Percentiles rank a stretch among this genome's conserved stretches.
These are phyloP conservation scores for Xylaria sp. DNA, from an alignment of 2,329 filamentous ascomycete species.

Conservation along the genomic window DNA sequence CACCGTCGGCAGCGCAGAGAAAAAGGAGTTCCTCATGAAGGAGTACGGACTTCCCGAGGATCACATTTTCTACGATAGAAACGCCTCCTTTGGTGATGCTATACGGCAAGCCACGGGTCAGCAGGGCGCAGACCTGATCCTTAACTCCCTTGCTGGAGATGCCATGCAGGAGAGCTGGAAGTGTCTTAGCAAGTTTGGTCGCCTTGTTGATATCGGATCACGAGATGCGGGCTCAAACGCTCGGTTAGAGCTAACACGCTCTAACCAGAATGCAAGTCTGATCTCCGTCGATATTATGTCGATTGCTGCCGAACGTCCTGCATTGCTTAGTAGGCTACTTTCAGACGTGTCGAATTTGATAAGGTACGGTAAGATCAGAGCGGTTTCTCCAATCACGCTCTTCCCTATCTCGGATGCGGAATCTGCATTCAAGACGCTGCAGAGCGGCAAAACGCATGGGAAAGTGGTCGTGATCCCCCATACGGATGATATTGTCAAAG, in stretches of 20 bases:
- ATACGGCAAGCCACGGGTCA: constrained; percentile 42
- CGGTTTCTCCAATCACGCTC: constrained; percentile 51
- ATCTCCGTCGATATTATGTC: constrained; percentile 59
- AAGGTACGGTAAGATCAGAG: constrained; percentile 46
- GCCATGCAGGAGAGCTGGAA: constrained; percentile 48
- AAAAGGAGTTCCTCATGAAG: constrained; percentile 47
- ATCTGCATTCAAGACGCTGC: constrained; percentile 57
- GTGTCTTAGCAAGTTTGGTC: constrained; percentile 48
- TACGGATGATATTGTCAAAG: constrained; percentile 56
- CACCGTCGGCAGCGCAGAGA: constrained; percentile 45
- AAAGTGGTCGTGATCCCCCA: constrained; percentile 59
- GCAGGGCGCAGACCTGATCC: constrained; percentile 45
- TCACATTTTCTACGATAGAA: constrained; percentile 48
- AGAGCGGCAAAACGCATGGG: constrained; percentile 54
- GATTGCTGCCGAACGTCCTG: constrained; percentile 51
- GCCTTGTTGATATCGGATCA: constrained; percentile 47
- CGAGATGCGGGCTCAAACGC: constrained; percentile 45
- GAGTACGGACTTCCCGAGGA: constrained; percentile 45
- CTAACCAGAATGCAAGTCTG: constrained; percentile 60
- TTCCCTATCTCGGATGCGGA: constrained; percentile 52
- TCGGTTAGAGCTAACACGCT: constrained; percentile 61
- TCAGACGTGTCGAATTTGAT: constrained; percentile 46
- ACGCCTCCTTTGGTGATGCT: constrained; percentile 44
- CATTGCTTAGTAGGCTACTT: constrained; percentile 46
- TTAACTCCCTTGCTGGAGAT: constrained; percentile 48